Evolutionary conservation across 2,329 filamentous ascomycete species (phyloP).

Genomic region (Ceratocystis variospora): DNA sequence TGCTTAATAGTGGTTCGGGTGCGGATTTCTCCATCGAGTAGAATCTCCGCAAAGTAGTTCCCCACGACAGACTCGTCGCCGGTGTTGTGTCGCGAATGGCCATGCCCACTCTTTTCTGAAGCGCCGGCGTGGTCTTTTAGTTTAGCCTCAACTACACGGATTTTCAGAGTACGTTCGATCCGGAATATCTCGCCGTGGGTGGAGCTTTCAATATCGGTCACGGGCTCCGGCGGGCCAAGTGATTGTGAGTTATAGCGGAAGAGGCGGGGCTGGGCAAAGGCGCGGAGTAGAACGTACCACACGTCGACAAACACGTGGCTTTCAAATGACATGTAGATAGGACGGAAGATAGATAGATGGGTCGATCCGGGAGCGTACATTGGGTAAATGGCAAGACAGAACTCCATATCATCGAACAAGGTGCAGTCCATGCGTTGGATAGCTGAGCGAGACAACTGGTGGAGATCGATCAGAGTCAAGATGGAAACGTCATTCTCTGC

Average conservation of each 20-base stretch:
- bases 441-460: slow-evolving; percentile 76
- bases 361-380: slow-evolving; percentile 69
- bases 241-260: slow-evolving; percentile 49
- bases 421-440: slow-evolving; percentile 83
- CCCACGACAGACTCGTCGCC: slow-evolving; percentile 37
- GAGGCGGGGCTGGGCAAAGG: slow-evolving; percentile 82
- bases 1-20: slow-evolving; percentile 60
- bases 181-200: slow-evolving; percentile 41
- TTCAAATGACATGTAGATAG: slow-evolving; percentile 78
- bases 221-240: slow-evolving; percentile 32
- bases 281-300: slow-evolving; percentile 84
- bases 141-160: slow-evolving; percentile 50
- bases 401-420: slow-evolving; percentile 71
- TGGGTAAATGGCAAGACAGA: slow-evolving; percentile 89
- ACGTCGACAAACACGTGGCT: slow-evolving; percentile 87
- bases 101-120: slow-evolving; percentile 9
- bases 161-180: slow-evolving; percentile 45
- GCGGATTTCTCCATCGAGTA: slow-evolving; percentile 65
- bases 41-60: slow-evolving; percentile 66
- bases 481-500: slow-evolving; percentile 71
- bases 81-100: slow-evolving; percentile 20
- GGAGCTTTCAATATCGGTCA: slow-evolving; percentile 28
- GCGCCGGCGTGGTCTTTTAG: slow-evolving; percentile 30
- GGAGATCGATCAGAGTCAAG: slow-evolving; percentile 71
- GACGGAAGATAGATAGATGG: slow-evolving; percentile 63